Base-by-base conservation (phyloP, 495 filamentous ascomycete genomes). In the Thozetella sp. region DNA sequence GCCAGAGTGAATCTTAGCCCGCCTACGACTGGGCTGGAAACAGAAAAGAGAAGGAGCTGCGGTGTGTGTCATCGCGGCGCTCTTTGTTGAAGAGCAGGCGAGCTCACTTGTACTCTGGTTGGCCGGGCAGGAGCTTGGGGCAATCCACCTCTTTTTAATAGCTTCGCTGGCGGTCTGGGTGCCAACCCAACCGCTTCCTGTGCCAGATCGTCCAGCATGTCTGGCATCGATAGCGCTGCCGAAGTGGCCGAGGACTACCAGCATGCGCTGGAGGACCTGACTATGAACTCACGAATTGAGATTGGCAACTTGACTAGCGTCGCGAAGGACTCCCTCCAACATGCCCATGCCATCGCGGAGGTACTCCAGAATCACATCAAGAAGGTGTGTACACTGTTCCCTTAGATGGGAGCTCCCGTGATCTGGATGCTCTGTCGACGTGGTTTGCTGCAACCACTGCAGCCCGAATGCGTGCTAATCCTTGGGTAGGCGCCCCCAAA, bases 221-320 rank as follows among this genome's bases (percentile, higher is more conserved):
- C 87, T 73, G 80, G 82, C 53, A 83, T 84, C 53, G 79, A 87
- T 58, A 79, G 86, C 63, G 94, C 92, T 55, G 92, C 90, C 70
- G 93, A 96, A 72, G 91, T 98, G 63, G 94, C 93, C 59, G 89
- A 93, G 73, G 96, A 97, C 80, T 99, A 96, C 82, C 90, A 88
- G 67, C 89, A 92, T 62, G 95, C 95, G 53, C 83, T 99, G 67
- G 89, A 94, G 74, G 95, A 97, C 76, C 81, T 99, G 66, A 89
- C 88, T 57, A 83, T 87, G 64, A 97, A 97, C 78, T 92, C 91
- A 67, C 87, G 92, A 70, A 90, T 88, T 68, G 93, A 97, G 76
- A 99, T 99, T 73, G 91, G 88, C 78, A 97, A 93, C 74, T 76
- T 99, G 71, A 98, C 95, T 30, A 86, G 95, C 67, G 98, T 99